Percentiles rank a stretch among this genome's conserved stretches.
phyloP scores from a whole-genome alignment of 305 asterid genomes.

The Solanum hybrid region DNA sequence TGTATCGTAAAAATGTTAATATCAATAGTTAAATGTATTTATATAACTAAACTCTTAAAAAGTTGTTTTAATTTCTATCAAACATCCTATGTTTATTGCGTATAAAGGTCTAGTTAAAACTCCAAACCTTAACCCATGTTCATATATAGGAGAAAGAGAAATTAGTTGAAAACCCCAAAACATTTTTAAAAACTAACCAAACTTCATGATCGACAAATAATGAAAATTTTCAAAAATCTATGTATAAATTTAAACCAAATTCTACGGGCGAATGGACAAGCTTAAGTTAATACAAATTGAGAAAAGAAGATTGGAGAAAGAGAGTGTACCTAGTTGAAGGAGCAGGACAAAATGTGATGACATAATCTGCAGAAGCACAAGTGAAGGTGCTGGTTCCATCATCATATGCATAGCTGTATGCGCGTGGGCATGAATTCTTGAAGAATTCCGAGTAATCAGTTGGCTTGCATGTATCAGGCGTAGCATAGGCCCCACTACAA shows the following conservation, averaged over 20 bases:
- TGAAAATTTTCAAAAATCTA: no score
- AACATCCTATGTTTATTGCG: not conserved
- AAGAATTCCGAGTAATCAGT: conserved; percentile 22
- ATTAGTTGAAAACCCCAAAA: no score
- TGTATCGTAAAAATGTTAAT: not conserved
- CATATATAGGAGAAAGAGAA: not conserved
- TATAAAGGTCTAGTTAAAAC: not conserved
- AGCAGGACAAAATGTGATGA: conserved; percentile 31
- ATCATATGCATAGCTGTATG: conserved; percentile 43
- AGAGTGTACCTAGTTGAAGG: conserved; percentile 24
- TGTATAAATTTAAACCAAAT: no score
- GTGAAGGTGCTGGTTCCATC: conserved; percentile 39
- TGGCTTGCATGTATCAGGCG: conserved; percentile 39
- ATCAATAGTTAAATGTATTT: no score
- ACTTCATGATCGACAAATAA: not conserved
- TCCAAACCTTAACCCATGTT: not conserved
- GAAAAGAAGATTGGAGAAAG: not conserved
- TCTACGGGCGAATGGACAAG: not conserved
- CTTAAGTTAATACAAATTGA: not conserved
- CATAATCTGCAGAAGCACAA: conserved; percentile 33
- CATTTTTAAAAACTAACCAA: not conserved
- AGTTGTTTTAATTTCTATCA: not conserved
- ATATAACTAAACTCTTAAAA: not conserved
- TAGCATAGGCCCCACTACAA: conserved; percentile 61
- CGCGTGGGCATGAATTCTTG: conserved; percentile 35